These are phyloP conservation scores for Arthrobotrys conoides DNA, from an alignment of 2,329 filamentous ascomycete genomes.

Conservation along the genomic window DNA sequence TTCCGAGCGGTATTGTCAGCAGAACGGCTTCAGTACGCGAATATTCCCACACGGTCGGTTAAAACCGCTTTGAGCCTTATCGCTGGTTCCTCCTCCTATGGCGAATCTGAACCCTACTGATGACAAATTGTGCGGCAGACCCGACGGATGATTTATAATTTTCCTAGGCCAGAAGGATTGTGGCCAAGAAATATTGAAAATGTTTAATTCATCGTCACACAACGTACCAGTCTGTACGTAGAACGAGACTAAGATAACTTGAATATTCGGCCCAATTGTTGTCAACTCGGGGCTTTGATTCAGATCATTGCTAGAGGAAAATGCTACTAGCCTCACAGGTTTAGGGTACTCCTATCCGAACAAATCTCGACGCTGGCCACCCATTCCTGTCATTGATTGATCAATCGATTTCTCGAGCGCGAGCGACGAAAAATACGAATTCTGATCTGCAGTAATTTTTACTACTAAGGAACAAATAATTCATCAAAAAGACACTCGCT, in stretches of 20 bases:
- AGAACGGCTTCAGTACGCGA: neutral
- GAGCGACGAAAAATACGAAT: too few relatives aligned
- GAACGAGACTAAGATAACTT: neutral
- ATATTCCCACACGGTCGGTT: neutral
- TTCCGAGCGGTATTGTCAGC: neutral
- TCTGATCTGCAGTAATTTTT: too few relatives aligned
- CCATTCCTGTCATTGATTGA: too few relatives aligned
- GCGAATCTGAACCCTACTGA: neutral
- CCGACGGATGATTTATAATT: conserved; percentile 10
- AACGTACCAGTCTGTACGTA: neutral
- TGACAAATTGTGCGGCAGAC: conserved; percentile 15
- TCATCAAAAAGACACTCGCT: too few relatives aligned
- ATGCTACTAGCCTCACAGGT: too few relatives aligned
- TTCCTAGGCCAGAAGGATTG: neutral
- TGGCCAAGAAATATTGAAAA: neutral
- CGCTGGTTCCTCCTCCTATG: neutral
- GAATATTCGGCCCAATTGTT: conserved; percentile 3
- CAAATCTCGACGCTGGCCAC: too few relatives aligned
- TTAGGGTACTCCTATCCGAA: too few relatives aligned
- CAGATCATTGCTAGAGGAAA: too few relatives aligned
- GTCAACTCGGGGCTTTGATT: too few relatives aligned
- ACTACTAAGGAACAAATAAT: too few relatives aligned
- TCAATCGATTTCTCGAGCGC: too few relatives aligned
- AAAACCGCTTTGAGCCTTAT: neutral
- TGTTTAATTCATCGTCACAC: neutral